Evolutionary conservation across 2,329 filamentous ascomycete genomes (phyloP).

Genomic region (Blastomyces percursus): DNA sequence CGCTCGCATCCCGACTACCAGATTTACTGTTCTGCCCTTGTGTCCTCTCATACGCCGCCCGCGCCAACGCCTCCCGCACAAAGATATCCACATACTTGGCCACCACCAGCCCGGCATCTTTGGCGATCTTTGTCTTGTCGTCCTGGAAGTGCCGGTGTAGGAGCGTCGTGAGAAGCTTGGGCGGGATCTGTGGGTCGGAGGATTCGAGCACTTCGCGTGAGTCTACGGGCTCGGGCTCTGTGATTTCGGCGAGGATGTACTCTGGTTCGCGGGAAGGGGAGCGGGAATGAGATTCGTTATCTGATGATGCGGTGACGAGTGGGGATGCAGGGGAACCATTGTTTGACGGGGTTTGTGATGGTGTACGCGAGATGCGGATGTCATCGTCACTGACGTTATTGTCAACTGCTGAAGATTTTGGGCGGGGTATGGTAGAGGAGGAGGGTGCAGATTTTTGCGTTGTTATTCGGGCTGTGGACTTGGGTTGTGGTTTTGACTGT

Average conservation of each 20-base stretch:
- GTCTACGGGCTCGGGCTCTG: constrained; percentile 15
- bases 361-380: constrained; percentile 8
- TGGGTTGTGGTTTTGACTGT: constrained; percentile 12
- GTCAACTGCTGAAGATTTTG: constrained; percentile 8
- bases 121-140: constrained; percentile 60
- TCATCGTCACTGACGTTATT: constrained; percentile 5
- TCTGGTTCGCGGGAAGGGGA: constrained; percentile 33
- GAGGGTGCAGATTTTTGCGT: constrained; percentile 9
- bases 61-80: constrained; percentile 74
- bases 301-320: constrained; percentile 8
- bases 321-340: background rate
- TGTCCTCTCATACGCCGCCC: constrained; percentile 59
- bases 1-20: constrained; percentile 22
- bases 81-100: constrained; percentile 86
- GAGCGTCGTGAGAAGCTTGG: constrained; percentile 62
- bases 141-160: constrained; percentile 70
- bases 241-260: constrained; percentile 39
- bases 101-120: constrained; percentile 64
- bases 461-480: constrained; percentile 14
- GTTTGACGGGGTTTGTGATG: background rate
- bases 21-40: constrained; percentile 28
- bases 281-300: constrained; percentile 6
- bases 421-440: constrained; percentile 12
- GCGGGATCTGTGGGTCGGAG: constrained; percentile 48
- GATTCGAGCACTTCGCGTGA: constrained; percentile 22